Conservation (phyloP, 371 early-diverging fungal species). For the Apophysomyces variabilis region DNA sequence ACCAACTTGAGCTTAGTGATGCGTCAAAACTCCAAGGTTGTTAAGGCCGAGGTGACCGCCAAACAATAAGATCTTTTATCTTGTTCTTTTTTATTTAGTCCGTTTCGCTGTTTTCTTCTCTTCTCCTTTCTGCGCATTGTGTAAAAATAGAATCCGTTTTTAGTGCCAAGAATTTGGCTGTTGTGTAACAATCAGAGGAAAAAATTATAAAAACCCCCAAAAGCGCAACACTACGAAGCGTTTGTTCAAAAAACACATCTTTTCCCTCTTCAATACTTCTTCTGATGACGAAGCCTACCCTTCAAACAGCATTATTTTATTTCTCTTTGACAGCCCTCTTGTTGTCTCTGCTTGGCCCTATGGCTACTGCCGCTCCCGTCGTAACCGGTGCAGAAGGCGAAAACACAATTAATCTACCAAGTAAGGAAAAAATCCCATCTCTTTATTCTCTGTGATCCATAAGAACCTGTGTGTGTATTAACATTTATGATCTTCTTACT, state of each 20-base stretch:
- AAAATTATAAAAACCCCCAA: background rate
- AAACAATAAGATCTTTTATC: constrained; percentile 28
- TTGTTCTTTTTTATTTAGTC: background rate
- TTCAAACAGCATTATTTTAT: constrained; percentile 10
- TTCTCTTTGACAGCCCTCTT: background rate
- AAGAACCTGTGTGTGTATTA: too few species aligned
- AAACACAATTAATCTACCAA: constrained; percentile 4
- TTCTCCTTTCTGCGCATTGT: background rate
- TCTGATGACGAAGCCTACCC: background rate
- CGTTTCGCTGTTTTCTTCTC: background rate
- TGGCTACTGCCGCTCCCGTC: constrained; percentile 1
- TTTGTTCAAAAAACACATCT: constrained; percentile 1
- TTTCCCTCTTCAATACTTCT: background rate
- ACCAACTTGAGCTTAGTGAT: constrained; percentile 56
- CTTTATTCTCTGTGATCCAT: too few species aligned
- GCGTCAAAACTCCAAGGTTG: constrained; percentile 64
- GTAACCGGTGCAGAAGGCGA: constrained; percentile 7
- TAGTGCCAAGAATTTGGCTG: constrained; percentile 6
- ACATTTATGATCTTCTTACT: too few species aligned
- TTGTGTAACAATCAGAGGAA: background rate
- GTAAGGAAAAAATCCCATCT: background rate
- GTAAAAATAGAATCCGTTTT: constrained; percentile 3
- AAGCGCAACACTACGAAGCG: background rate
- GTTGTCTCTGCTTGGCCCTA: background rate
- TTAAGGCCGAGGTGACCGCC: constrained; percentile 46